phyloP scores from a whole-genome alignment of 2,329 filamentous ascomycete genomes.

The Amesomyces nigricolor region DNA sequence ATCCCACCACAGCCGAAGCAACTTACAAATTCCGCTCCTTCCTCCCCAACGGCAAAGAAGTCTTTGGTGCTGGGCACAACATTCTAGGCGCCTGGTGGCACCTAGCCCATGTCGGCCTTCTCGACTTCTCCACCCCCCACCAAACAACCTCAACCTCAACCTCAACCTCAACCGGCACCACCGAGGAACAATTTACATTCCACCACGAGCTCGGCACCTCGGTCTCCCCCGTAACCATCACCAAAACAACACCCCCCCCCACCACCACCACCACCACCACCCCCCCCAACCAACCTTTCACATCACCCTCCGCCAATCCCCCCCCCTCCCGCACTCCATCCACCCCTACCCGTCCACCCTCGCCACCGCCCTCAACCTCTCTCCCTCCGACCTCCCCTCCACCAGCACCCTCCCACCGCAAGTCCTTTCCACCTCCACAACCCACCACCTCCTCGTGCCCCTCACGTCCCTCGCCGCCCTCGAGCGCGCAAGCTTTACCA shows the following conservation, averaged over 20 bases:
- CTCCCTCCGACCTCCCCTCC: background rate
- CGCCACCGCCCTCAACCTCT: background rate
- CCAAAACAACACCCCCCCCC: too few relatives aligned
- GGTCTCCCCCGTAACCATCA: too few relatives aligned
- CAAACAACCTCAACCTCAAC: background rate
- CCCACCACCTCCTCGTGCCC: constrained; percentile 11
- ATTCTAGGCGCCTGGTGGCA: constrained; percentile 13
- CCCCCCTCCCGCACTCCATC: background rate
- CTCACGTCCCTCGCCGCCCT: constrained; percentile 2
- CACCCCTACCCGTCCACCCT: background rate
- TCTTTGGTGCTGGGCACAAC: constrained; percentile 9
- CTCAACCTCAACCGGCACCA: background rate
- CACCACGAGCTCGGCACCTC: background rate
- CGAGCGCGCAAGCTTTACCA: background rate
- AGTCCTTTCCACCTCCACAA: constrained; percentile 11
- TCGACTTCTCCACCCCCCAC: constrained; percentile 1
- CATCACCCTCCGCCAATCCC: background rate
- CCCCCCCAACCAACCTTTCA: background rate
- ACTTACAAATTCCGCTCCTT: constrained; percentile 10
- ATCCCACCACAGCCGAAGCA: background rate
- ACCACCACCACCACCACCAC: too few relatives aligned
- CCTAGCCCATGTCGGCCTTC: constrained; percentile 1
- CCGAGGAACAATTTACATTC: background rate
- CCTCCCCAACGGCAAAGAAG: constrained; percentile 8
- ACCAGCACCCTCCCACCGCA: background rate